Evolutionary conservation across 805 yeast species (phyloP).

Genomic region (Sungouiella blattae): DNA sequence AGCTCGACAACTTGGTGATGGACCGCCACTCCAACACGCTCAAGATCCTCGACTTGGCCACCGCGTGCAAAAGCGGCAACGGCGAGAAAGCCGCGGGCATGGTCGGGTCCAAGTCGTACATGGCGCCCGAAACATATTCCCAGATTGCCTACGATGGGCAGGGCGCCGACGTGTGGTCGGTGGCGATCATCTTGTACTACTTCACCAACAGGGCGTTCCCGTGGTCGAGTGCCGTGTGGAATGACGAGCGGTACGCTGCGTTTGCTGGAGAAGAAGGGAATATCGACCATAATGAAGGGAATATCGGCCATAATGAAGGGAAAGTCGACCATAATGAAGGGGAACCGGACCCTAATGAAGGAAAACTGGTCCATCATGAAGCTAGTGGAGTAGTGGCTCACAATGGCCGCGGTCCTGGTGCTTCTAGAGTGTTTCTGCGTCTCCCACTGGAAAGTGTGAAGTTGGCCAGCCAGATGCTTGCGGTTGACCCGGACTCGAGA

Average conservation of each 20-base stretch:
- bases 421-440: background rate
- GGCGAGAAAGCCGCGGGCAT: slow-evolving; percentile 33
- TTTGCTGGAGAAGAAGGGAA: too few relatives aligned
- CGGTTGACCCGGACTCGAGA: too few relatives aligned
- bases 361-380: too few relatives aligned
- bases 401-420: too few relatives aligned
- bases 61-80: slow-evolving; percentile 18
- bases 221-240: slow-evolving; percentile 43
- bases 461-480: background rate
- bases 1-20: slow-evolving; percentile 44
- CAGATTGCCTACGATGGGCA: slow-evolving; percentile 38
- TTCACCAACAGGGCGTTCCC: slow-evolving; percentile 34
- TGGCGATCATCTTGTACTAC: slow-evolving; percentile 42
- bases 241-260: slow-evolving; percentile 22
- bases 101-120: slow-evolving; percentile 44
- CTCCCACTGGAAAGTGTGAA: background rate
- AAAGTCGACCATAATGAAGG: too few relatives aligned
- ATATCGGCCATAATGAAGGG: too few relatives aligned
- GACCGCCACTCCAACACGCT: slow-evolving; percentile 20
- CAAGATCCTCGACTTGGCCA: slow-evolving; percentile 45
- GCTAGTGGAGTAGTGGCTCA: too few relatives aligned
- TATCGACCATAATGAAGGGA: too few relatives aligned
- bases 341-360: too few relatives aligned
- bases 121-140: slow-evolving; percentile 47
- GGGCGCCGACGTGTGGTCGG: slow-evolving; percentile 47